Evolutionary conservation across 2,329 filamentous ascomycete species (phyloP).

Genomic region (Endothia cerciana): DNA sequence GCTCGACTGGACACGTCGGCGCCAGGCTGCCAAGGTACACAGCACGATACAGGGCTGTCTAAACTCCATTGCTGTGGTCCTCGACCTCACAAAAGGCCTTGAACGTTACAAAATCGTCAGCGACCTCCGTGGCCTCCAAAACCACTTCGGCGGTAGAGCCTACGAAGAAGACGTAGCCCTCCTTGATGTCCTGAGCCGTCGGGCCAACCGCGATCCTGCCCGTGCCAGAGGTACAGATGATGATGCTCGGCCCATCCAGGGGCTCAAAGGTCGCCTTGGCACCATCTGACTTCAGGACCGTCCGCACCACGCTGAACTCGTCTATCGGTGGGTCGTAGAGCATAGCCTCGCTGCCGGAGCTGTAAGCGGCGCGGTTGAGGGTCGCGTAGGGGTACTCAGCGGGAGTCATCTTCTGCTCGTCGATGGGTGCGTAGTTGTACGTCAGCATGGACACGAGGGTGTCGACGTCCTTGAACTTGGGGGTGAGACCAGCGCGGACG

Average conservation of each 20-base stretch:
- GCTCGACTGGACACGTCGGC: not conserved
- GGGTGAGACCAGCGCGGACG: conserved; percentile 93
- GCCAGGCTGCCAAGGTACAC: not conserved
- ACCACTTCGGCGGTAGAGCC: conserved; percentile 85
- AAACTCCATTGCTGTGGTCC: conserved; percentile 47
- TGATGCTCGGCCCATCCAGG: conserved; percentile 85
- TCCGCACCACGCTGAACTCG: conserved; percentile 89
- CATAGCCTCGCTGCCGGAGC: conserved; percentile 69
- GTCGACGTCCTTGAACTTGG: conserved; percentile 95
- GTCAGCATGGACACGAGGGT: conserved; percentile 91
- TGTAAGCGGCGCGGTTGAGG: conserved; percentile 81
- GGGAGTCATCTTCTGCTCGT: conserved; percentile 90
- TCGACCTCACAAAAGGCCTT: conserved; percentile 92
- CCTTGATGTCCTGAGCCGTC: conserved; percentile 74
- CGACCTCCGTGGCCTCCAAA: conserved; percentile 64
- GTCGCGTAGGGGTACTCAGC: conserved; percentile 84
- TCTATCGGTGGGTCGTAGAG: conserved; percentile 97
- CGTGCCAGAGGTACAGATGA: conserved; percentile 84
- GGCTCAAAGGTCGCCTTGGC: conserved; percentile 88
- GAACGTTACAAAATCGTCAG: conserved; percentile 82
- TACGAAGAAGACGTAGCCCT: conserved; percentile 80
- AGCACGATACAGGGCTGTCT: conserved; percentile 28
- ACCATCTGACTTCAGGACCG: conserved; percentile 69
- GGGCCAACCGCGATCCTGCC: conserved; percentile 86
- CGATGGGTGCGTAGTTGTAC: conserved; percentile 92